Conservation (phyloP, 768 basidiomycete genomes). For the Leccinum longicurvipes region DNA sequence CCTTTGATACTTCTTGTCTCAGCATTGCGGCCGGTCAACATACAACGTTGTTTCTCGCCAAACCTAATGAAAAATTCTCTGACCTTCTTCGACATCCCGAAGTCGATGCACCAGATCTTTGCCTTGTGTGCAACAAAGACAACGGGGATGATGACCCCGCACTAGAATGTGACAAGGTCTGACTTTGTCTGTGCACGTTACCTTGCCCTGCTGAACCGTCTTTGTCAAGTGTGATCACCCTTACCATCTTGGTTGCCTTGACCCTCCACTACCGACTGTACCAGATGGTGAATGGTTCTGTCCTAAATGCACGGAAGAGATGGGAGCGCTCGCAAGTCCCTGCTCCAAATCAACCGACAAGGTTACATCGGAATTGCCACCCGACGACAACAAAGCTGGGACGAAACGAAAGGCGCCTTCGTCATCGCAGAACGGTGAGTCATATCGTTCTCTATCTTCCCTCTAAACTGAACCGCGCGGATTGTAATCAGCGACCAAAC, state of each 20-base stretch:
- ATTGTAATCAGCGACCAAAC: slow-evolving; percentile 32
- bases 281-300: slow-evolving; percentile 96
- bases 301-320: slow-evolving; percentile 61
- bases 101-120: slow-evolving; percentile 61
- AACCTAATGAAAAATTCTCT: slow-evolving; percentile 67
- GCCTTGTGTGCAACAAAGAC: slow-evolving; percentile 69
- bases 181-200: not conserved
- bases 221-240: slow-evolving; percentile 76
- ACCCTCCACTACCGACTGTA: slow-evolving; percentile 69
- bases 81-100: slow-evolving; percentile 85
- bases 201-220: slow-evolving; percentile 2
- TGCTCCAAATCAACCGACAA: slow-evolving; percentile 18
- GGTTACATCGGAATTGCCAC: slow-evolving; percentile 6
- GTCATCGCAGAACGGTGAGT: slow-evolving; percentile 37
- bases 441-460: not conserved
- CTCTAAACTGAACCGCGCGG: not conserved
- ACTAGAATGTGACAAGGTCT: slow-evolving; percentile 89
- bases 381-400: slow-evolving; percentile 24
- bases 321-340: slow-evolving; percentile 41
- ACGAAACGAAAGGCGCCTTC: slow-evolving; percentile 47
- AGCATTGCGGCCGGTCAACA: slow-evolving; percentile 87
- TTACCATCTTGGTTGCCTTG: slow-evolving; percentile 80
- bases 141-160: slow-evolving; percentile 69
- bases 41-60: slow-evolving; percentile 79
- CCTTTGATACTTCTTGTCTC: not conserved